Base-by-base conservation (phyloP, 2,329 filamentous ascomycete genomes). In the Chrysoporthe deuterocubensis region DNA sequence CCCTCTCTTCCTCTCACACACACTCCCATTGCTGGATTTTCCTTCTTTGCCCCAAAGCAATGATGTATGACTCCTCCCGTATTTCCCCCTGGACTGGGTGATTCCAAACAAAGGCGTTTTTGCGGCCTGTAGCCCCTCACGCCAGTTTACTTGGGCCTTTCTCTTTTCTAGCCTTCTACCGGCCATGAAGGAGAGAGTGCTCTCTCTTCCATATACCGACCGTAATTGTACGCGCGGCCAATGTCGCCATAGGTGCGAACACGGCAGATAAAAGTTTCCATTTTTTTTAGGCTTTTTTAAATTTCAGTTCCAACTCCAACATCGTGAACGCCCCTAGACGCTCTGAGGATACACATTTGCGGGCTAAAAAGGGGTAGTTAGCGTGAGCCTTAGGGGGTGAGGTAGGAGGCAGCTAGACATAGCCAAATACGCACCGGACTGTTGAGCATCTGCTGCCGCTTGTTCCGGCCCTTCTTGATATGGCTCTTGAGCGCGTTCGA, bases 401-500 rank as follows among this genome's bases (percentile, higher is more conserved):
- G 13, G 8, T n/a, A 40, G 14, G 11, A 40, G 14, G 11, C 13
- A 16, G 3, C 42, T 16, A 14, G 8, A 4, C 8, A 4, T 8
- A 42, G 34, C n/a, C 26, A 7, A 34, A 4, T 62, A 90, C 93
- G 82, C 89, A 96, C 93, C 77, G 95, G 95, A 83, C 94, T 97
- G 85, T 97, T 97, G 69, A 97, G 86, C 87, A 97, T 96, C 80
- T 90, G 95, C 80, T 97, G 93, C 70, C 95, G 88, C 84, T 96
- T 96, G 81, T 94, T 97, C 70, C 94, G 88, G 70, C 94, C 94
- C 83, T 97, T 98, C 84, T 99, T 99, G 81, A 99, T 99, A 77
- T 99, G 96, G 74, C 91, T 97, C 86, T 99, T 99, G 70, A 99
- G 84, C 44, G 95, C 95, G 74, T 92, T 96, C 14, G 94, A 97